These are phyloP conservation scores for Chaetoceros muelleri DNA, from an alignment of 108 stramenopile species.

Conservation along the genomic window DNA sequence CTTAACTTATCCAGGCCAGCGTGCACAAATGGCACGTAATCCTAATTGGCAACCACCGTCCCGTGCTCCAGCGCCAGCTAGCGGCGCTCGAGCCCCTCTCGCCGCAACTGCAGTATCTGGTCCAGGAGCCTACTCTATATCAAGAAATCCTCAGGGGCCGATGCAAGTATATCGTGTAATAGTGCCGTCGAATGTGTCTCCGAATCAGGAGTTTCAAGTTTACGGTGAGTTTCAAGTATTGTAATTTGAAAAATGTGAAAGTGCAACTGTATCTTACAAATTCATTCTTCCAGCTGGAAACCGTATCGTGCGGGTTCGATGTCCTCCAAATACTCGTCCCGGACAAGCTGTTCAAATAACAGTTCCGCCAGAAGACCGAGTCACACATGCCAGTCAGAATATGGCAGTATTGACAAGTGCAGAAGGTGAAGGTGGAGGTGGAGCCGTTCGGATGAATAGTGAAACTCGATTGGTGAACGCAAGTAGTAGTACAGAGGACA, in stretches of 20 bases:
- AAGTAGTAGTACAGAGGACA: constrained; percentile 20
- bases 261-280: background rate
- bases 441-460: constrained; percentile 44
- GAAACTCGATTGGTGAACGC: constrained; percentile 42
- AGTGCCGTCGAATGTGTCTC: constrained; percentile 55
- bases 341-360: constrained; percentile 76
- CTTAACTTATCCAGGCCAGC: background rate
- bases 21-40: background rate
- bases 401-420: constrained; percentile 54
- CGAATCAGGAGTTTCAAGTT: constrained; percentile 69
- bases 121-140: constrained; percentile 53
- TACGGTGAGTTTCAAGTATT: constrained; percentile 21
- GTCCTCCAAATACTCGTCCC: constrained; percentile 54
- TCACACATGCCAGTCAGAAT: constrained; percentile 25
- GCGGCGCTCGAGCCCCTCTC: background rate
- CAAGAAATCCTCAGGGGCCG: constrained; percentile 41
- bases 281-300: constrained; percentile 22
- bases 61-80: background rate
- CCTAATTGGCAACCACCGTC: background rate
- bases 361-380: constrained; percentile 59
- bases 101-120: constrained; percentile 3
- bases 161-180: constrained; percentile 74
- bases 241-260: background rate
- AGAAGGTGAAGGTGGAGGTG: constrained; percentile 36
- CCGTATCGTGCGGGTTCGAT: constrained; percentile 62